phyloP scores from a whole-genome alignment of 257 asterid species.

The Solanum chaucha region DNA sequence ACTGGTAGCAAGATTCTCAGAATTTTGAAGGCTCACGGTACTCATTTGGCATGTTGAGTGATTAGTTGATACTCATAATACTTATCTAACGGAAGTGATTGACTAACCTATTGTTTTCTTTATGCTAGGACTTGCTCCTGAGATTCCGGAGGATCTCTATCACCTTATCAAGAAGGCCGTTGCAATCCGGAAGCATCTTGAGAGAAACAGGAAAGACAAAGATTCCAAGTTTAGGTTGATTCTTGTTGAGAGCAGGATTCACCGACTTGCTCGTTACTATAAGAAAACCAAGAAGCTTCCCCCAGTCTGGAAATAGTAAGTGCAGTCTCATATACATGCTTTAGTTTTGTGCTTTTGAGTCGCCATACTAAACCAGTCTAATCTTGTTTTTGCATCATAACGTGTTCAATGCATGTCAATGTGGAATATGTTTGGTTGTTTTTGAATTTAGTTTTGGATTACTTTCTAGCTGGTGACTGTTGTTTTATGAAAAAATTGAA shows the following conservation, averaged over 20 bases:
- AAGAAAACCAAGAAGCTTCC: slow-evolving; percentile 2
- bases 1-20: too few species aligned
- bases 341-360: background rate
- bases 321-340: background rate
- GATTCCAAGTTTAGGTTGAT: slow-evolving; percentile 2
- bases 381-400: background rate
- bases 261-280: background rate
- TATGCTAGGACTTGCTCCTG: background rate
- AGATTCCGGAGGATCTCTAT: slow-evolving; percentile 1
- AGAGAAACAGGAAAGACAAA: slow-evolving; percentile 1
- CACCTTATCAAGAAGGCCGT: background rate
- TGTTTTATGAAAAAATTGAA: background rate
- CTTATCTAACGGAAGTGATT: background rate
- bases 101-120: background rate
- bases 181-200: background rate
- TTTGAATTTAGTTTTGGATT: background rate
- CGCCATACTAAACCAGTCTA: background rate
- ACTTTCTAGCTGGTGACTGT: background rate
- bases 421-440: background rate
- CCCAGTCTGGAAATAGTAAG: slow-evolving; percentile 3
- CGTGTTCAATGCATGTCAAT: background rate
- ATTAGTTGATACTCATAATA: background rate
- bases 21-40: too few species aligned
- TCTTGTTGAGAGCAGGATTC: slow-evolving; percentile 1
- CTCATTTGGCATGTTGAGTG: background rate